Conservation (phyloP, 352 stramenopile species). For the Lagenidium sp. region DNA sequence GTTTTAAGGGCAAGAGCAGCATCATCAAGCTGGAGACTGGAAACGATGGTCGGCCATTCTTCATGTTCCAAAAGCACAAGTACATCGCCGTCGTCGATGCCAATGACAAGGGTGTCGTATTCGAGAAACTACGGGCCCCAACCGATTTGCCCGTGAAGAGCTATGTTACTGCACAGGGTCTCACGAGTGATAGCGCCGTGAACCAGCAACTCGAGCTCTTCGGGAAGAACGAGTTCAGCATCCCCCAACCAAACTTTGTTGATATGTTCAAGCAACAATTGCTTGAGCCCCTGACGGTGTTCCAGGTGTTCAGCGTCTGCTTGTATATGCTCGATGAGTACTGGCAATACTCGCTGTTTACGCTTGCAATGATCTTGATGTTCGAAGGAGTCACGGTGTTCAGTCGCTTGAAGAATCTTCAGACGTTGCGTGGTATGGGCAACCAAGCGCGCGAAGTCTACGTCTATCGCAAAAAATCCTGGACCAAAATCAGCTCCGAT, state of each 20-base stretch:
- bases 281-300: slow-evolving; percentile 97
- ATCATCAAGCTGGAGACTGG: slow-evolving; percentile 65
- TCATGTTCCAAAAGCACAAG: slow-evolving; percentile 88
- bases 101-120: slow-evolving; percentile 58
- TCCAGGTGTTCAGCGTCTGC: slow-evolving; percentile 98
- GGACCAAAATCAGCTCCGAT: slow-evolving; percentile 75
- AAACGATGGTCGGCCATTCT: slow-evolving; percentile 41
- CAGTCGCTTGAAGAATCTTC: slow-evolving; percentile 93
- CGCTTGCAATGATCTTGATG: slow-evolving; percentile 96
- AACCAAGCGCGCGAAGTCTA: slow-evolving; percentile 81
- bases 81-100: slow-evolving; percentile 58
- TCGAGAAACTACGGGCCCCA: slow-evolving; percentile 69
- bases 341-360: slow-evolving; percentile 99
- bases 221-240: slow-evolving; percentile 92
- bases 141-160: slow-evolving; percentile 49
- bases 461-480: slow-evolving; percentile 88
- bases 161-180: slow-evolving; percentile 44
- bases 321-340: slow-evolving; percentile 99
- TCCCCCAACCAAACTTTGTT: slow-evolving; percentile 93
- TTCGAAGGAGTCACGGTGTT: slow-evolving; percentile 97
- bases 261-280: slow-evolving; percentile 97
- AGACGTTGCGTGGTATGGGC: slow-evolving; percentile 93
- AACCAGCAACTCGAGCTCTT: slow-evolving; percentile 50
- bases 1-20: slow-evolving; percentile 83
- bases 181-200: slow-evolving; percentile 32